Evolutionary conservation across 805 yeast species (phyloP), one percentile per base, ranked within the genome.

Genomic region (Lipomyces anomalus): DNA sequence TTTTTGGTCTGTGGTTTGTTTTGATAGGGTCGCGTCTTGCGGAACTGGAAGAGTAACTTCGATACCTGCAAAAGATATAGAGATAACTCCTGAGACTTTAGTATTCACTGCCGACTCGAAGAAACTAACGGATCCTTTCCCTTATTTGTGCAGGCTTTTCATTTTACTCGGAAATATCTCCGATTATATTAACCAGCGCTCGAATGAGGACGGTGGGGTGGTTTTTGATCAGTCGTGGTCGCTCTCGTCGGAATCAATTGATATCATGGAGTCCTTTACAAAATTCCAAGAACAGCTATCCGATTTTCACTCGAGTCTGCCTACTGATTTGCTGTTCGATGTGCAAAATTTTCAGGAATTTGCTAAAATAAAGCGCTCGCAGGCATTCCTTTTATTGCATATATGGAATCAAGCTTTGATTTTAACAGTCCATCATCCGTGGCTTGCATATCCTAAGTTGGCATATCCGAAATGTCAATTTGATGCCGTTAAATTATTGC

Each of bases 341-440:
- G 62, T 58, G 4, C 53, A 47, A 28, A 57, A 59, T 24, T 59
- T 59, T 43, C 61, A 59, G 30, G 48, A 50, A 29, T 57, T 52
- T 35, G 53, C 59, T 3, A 46, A 47, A 9, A 45, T 58, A 13
- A 21, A 43, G 4, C 54, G 55, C 23, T 47, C 57, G 4, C 62
- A 56, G 37, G 59, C 54, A n/a, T 57, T 59, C 23, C 42, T 59
- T 11, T 46, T 55, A 5, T 35, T 59, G 34, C 62, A 59, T 26
- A 44, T 50, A 2, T 59, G 62, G 62, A 55, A 53, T 40, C 62
- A 59, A 29, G 62, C 62, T 4, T 36, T 58, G 17, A 59, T 59
- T 17, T 46, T 59, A 16, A 60, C 62, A 1, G 58, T 58, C n/a
- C 57, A 58, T 35, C 57, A 59, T 24, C 62, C 62, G 2, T 43